A percentile compares a stretch with the other conserved stretches of the same genome.
Evolutionary conservation across 495 filamentous ascomycete species (phyloP).

Genomic region (Margaritispora aquatica): DNA sequence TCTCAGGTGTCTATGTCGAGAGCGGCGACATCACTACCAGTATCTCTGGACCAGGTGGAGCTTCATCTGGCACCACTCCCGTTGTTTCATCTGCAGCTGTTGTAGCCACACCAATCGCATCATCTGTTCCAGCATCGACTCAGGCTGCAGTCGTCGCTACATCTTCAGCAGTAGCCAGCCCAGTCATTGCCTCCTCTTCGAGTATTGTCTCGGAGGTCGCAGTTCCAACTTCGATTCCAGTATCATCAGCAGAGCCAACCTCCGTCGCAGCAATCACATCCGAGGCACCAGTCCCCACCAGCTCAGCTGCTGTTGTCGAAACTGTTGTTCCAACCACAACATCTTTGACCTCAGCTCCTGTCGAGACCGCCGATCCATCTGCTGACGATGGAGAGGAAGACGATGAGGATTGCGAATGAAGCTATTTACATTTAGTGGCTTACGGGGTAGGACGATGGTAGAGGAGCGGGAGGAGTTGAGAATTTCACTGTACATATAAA

Average conservation of each 20-base stretch:
- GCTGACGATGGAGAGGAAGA: not conserved
- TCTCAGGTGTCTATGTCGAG: slow-evolving; percentile 69
- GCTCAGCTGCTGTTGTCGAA: not conserved
- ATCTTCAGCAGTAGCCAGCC: not conserved
- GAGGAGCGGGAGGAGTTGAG: too few relatives aligned
- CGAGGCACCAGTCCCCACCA: not conserved
- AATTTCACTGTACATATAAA: too few relatives aligned
- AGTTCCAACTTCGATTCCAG: not conserved
- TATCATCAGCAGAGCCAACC: not conserved
- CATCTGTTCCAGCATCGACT: not conserved
- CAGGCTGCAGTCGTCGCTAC: not conserved
- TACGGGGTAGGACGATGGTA: too few relatives aligned
- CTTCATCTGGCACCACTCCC: not conserved
- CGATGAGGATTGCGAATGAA: not conserved
- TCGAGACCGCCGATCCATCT: not conserved
- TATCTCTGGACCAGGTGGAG: slow-evolving; percentile 40
- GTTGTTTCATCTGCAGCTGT: not conserved
- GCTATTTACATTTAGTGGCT: too few relatives aligned
- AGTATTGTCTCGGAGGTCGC: not conserved
- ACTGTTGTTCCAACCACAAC: not conserved
- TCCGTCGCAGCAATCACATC: not conserved
- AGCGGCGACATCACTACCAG: slow-evolving; percentile 51
- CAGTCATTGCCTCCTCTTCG: not conserved
- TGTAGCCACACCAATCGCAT: not conserved
- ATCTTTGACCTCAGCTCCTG: not conserved